These are phyloP conservation scores for Arthrobotrys iridis DNA, from an alignment of 2,329 filamentous ascomycete species.

Conservation along the genomic window DNA sequence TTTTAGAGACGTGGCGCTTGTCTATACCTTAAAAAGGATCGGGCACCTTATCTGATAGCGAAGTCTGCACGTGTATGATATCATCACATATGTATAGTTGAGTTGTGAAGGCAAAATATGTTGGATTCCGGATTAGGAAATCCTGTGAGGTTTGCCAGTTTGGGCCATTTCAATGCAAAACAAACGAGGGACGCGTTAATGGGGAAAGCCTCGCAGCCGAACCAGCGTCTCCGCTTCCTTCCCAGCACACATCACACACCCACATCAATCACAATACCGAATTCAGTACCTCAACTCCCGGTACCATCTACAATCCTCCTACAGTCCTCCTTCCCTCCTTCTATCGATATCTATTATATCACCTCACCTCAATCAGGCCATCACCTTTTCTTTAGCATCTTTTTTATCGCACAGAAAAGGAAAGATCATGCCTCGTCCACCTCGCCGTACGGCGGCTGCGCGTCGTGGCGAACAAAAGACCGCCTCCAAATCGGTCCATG, in stretches of 20 bases:
- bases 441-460: constrained; percentile 48
- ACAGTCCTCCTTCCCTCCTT: constrained; percentile 11
- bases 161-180: constrained; percentile 4
- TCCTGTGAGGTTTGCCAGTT: background rate
- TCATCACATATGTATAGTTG: no score
- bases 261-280: constrained; percentile 14
- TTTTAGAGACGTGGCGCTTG: no score
- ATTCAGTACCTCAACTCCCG: constrained; percentile 17
- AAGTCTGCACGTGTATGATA: no score
- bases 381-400: background rate
- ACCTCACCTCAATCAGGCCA: background rate
- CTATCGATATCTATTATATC: background rate
- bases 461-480: constrained; percentile 40
- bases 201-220: background rate
- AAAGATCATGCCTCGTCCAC: constrained; percentile 47
- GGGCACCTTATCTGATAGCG: no score
- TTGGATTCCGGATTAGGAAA: constrained; percentile 7
- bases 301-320: background rate
- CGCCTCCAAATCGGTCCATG: constrained; percentile 13
- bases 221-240: constrained; percentile 6
- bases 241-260: background rate
- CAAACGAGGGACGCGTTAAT: constrained; percentile 10
- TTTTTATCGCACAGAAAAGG: background rate
- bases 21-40: no score
- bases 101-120: no score